A percentile compares a stretch with the other conserved stretches of the same genome.
phyloP scores from a whole-genome alignment of 192 early-diverging fungal species.

The Coemansia sp. region DNA sequence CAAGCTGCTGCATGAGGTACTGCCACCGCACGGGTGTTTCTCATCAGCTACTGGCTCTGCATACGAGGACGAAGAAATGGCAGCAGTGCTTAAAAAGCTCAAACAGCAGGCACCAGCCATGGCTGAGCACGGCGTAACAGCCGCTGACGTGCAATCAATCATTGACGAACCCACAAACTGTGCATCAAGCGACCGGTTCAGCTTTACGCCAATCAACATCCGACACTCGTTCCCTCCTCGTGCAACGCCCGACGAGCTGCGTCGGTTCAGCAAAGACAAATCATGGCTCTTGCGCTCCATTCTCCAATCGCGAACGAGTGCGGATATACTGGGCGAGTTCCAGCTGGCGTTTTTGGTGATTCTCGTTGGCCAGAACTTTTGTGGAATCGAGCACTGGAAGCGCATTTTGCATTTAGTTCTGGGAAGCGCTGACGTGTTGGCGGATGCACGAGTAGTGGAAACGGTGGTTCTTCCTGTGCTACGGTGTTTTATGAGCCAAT shows the following conservation, averaged over 20 bases:
- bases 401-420: conserved; percentile 69
- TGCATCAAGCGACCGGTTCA: conserved; percentile 17
- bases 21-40: conserved; percentile 54
- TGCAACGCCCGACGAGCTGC: conserved; percentile 66
- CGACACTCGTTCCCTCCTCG: conserved; percentile 75
- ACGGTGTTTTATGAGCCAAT: conserved; percentile 25
- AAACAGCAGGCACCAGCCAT: conserved; percentile 1
- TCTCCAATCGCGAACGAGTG: neutral
- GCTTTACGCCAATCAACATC: conserved; percentile 77
- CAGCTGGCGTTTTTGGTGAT: conserved; percentile 80
- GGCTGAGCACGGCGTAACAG: neutral
- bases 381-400: conserved; percentile 89
- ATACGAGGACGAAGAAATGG: conserved; percentile 66
- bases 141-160: neutral
- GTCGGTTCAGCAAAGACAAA: conserved; percentile 85
- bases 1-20: conserved; percentile 42
- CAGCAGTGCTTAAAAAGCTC: conserved; percentile 14
- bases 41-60: conserved; percentile 50
- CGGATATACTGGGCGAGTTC: conserved; percentile 72
- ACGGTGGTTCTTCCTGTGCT: conserved; percentile 52
- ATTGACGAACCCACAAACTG: neutral
- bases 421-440: conserved; percentile 62
- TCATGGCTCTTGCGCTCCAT: conserved; percentile 67
- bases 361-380: conserved; percentile 76
- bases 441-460: conserved; percentile 20